A percentile compares a stretch with the other conserved stretches of the same genome.
Evolutionary conservation across 2,329 filamentous ascomycete species (phyloP).

Genomic region (Seiridium unicorne): DNA sequence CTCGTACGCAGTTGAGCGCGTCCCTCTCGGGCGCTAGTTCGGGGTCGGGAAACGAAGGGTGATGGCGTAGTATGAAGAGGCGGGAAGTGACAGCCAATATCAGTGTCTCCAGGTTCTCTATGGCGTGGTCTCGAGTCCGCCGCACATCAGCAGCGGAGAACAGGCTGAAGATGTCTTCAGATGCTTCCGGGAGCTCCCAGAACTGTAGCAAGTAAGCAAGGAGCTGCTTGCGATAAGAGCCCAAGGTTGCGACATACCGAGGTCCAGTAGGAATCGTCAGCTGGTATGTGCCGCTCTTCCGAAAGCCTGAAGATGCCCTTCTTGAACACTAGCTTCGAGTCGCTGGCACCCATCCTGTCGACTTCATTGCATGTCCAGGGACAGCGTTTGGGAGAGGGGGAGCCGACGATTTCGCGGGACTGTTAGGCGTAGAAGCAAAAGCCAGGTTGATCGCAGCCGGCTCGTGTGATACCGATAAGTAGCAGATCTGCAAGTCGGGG

Average conservation of each 20-base stretch:
- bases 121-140: constrained; percentile 77
- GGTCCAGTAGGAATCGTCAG: constrained; percentile 90
- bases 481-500: no score
- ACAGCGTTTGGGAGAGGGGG: neutral
- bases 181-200: constrained; percentile 94
- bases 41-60: constrained; percentile 85
- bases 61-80: constrained; percentile 78
- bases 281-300: constrained; percentile 83
- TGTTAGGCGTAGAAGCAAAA: neutral
- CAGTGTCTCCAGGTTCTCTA: constrained; percentile 87
- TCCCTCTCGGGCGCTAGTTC: constrained; percentile 80
- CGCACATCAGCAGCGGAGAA: constrained; percentile 89
- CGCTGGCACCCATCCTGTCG: constrained; percentile 84
- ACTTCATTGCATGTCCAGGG: constrained; percentile 18
- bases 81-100: constrained; percentile 81
- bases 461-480: no score
- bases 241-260: constrained; percentile 58
- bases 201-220: constrained; percentile 56
- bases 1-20: constrained; percentile 91
- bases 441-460: no score
- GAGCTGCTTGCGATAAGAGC: constrained; percentile 5
- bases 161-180: constrained; percentile 94
- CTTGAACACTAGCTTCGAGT: constrained; percentile 98
- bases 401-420: neutral
- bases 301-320: constrained; percentile 95